Conservation (phyloP, 2,329 filamentous ascomycete species). For the Colletotrichum sidae region DNA sequence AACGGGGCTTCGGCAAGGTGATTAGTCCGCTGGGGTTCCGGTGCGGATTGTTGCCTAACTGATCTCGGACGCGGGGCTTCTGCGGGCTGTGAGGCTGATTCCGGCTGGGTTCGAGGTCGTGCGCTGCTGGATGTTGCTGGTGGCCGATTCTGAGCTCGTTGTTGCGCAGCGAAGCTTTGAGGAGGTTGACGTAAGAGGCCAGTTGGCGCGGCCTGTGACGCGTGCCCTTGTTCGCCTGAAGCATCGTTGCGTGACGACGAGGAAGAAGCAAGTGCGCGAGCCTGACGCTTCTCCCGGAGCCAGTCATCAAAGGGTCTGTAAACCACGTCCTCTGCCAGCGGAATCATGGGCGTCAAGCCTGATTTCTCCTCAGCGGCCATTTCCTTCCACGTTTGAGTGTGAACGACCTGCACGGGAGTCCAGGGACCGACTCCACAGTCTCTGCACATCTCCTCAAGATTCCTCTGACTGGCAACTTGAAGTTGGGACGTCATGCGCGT, state of each 20-base stretch:
- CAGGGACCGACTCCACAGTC: constrained; percentile 71
- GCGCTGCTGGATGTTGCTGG: constrained; percentile 42
- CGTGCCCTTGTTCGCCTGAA: constrained; percentile 49
- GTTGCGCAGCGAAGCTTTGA: constrained; percentile 76
- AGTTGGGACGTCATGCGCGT: constrained; percentile 58
- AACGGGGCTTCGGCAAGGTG: constrained; percentile 28
- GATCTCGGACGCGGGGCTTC: constrained; percentile 29
- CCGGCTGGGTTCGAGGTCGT: constrained; percentile 45
- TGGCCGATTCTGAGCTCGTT: constrained; percentile 67
- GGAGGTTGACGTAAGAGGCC: constrained; percentile 65
- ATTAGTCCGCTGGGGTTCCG: constrained; percentile 25
- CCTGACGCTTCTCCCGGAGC: constrained; percentile 62
- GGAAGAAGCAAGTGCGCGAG: constrained; percentile 36
- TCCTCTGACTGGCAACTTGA: constrained; percentile 60
- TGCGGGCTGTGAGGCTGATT: constrained; percentile 20
- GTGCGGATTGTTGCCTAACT: constrained; percentile 34
- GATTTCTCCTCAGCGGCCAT: constrained; percentile 76
- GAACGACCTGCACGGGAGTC: constrained; percentile 57
- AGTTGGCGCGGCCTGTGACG: constrained; percentile 50
- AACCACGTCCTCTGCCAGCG: constrained; percentile 70
- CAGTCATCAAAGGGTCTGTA: constrained; percentile 74
- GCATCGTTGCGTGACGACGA: constrained; percentile 35
- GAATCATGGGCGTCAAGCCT: constrained; percentile 72
- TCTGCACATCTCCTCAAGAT: constrained; percentile 67
- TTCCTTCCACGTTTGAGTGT: constrained; percentile 72